These are phyloP conservation scores for Calcarisporium arbuscula DNA, from an alignment of 2,329 filamentous ascomycete species.

Conservation along the genomic window DNA sequence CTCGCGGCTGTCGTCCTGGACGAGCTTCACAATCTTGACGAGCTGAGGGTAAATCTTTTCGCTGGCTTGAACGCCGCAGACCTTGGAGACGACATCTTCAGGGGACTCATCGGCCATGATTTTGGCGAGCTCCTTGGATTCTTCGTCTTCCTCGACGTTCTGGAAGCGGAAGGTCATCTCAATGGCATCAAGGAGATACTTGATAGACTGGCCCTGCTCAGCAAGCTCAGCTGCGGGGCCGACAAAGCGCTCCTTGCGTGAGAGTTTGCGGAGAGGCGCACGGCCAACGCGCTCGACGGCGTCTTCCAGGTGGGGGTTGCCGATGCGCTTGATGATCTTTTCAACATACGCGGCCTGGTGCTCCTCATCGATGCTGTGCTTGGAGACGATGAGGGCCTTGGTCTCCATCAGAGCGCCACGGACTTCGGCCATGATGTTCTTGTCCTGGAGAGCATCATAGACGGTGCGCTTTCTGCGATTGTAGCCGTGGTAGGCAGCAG, in stretches of 20 bases:
- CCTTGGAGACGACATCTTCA: constrained; percentile 68
- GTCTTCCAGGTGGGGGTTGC: constrained; percentile 89
- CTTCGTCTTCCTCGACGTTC: constrained; percentile 85
- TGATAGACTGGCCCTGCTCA: constrained; percentile 67
- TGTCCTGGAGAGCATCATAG: constrained; percentile 79
- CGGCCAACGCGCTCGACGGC: constrained; percentile 92
- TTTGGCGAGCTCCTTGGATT: constrained; percentile 78
- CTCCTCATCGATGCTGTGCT: constrained; percentile 69
- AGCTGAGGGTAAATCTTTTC: constrained; percentile 76
- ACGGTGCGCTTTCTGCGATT: constrained; percentile 80
- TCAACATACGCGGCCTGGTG: constrained; percentile 85
- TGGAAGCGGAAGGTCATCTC: constrained; percentile 96
- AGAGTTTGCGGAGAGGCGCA: constrained; percentile 87
- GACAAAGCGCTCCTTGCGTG: constrained; percentile 92
- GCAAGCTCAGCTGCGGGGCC: constrained; percentile 85
- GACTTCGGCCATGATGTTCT: constrained; percentile 73
- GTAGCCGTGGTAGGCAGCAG: constrained; percentile 92
- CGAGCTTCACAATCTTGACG: constrained; percentile 72
- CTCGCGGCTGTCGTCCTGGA: constrained; percentile 58
- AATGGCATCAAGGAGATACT: constrained; percentile 70
- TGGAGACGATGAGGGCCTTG: constrained; percentile 74
- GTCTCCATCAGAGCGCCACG: constrained; percentile 79
- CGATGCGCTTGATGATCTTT: constrained; percentile 87
- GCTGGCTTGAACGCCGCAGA: constrained; percentile 70
- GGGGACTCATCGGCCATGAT: constrained; percentile 71